Percentiles rank a stretch among this genome's conserved stretches.
Evolutionary conservation across 2,329 filamentous ascomycete genomes (phyloP).

Genomic region (Colletotrichum cordylinicola): DNA sequence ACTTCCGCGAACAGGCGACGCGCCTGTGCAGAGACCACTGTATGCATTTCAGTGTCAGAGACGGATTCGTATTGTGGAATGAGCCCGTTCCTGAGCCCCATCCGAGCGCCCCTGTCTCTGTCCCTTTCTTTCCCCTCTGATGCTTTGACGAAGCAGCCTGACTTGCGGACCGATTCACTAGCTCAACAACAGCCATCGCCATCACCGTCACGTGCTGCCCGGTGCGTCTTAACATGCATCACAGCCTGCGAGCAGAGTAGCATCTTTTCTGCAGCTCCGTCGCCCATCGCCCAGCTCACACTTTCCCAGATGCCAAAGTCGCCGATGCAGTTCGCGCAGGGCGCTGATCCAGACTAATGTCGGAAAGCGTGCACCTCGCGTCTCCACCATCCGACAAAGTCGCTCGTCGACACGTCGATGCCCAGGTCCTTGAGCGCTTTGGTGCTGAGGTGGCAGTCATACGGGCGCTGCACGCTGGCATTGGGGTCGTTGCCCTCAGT

Average conservation of each 20-base stretch:
- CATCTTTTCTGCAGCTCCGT: neutral
- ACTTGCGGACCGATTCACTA: neutral
- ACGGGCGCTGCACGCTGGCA: constrained; percentile 78
- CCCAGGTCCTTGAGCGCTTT: constrained; percentile 73
- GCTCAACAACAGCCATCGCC: neutral
- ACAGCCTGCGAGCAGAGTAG: neutral
- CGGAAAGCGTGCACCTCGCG: constrained; percentile 65
- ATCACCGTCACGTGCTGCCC: neutral
- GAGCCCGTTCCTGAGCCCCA: neutral
- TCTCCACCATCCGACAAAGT: constrained; percentile 85
- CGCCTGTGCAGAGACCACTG: neutral
- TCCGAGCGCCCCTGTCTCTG: neutral
- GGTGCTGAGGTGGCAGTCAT: constrained; percentile 87
- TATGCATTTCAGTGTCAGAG: neutral
- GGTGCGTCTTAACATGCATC: neutral
- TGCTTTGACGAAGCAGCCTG: neutral
- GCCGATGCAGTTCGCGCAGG: neutral
- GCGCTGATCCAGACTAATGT: constrained; percentile 41
- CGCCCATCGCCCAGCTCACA: neutral
- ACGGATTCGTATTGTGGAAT: constrained; percentile 1
- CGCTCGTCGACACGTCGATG: constrained; percentile 75
- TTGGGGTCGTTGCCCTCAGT: constrained; percentile 75
- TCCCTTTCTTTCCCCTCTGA: neutral
- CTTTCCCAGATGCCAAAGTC: neutral
- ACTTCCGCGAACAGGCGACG: neutral